Evolutionary conservation across 495 filamentous ascomycete species (phyloP).

Genomic region (Penicillium ucsense): DNA sequence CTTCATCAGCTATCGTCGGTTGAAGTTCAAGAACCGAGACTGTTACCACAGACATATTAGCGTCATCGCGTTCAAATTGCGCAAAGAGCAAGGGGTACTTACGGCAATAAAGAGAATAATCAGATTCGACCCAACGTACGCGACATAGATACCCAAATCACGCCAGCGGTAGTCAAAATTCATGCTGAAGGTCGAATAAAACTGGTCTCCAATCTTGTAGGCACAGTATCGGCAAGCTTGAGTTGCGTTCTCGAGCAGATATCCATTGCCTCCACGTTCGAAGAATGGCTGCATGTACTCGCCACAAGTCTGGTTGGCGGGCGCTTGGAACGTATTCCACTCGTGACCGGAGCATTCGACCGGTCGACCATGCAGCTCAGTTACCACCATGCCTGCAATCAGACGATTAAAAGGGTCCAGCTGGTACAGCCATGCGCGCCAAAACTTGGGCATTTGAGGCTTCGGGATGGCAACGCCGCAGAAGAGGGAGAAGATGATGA

Average conservation of each 20-base stretch:
- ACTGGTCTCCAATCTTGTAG: conserved; percentile 67
- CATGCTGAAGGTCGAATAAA: conserved; percentile 56
- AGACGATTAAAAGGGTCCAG: conserved; percentile 79
- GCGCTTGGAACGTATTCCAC: conserved; percentile 52
- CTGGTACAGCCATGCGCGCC: conserved; percentile 71
- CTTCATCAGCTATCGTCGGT: conserved; percentile 38
- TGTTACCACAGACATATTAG: conserved; percentile 16
- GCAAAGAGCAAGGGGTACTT: conserved; percentile 3
- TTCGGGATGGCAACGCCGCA: conserved; percentile 74
- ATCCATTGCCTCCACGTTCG: conserved; percentile 51
- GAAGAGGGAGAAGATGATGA: conserved; percentile 73
- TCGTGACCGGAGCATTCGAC: conserved; percentile 50
- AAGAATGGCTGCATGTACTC: conserved; percentile 70
- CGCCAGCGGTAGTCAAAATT: conserved; percentile 61
- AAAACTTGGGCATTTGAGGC: conserved; percentile 66
- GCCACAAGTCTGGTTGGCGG: conserved; percentile 51
- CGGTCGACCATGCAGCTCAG: conserved; percentile 55
- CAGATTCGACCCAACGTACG: conserved; percentile 67
- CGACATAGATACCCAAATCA: conserved; percentile 66
- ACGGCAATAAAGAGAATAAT: conserved; percentile 60
- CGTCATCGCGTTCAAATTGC: not conserved
- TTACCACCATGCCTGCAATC: conserved; percentile 68
- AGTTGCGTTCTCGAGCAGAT: conserved; percentile 50
- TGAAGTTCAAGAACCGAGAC: conserved; percentile 59
- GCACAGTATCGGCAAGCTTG: conserved; percentile 66